Conservation (phyloP, 345 rosid species). For the Bretschneidera sinensis region DNA sequence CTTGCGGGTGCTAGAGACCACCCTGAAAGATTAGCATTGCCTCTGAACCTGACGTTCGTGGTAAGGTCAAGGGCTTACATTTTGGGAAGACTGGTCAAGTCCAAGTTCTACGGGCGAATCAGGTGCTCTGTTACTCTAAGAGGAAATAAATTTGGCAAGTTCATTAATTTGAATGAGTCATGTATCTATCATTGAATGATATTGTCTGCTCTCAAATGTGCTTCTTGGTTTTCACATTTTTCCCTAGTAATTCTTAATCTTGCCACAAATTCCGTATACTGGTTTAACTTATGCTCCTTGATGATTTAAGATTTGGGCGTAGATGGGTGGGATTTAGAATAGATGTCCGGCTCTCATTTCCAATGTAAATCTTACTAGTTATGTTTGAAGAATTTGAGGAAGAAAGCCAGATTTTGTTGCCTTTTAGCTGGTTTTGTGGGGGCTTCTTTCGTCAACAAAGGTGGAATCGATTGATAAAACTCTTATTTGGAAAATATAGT, state of each 20-base stretch:
- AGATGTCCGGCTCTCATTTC: too few relatives aligned
- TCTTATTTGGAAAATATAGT: too few relatives aligned
- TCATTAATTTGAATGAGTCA: constrained; percentile 39
- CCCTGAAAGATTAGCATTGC: constrained; percentile 38
- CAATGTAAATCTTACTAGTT: too few relatives aligned
- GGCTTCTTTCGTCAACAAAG: too few relatives aligned
- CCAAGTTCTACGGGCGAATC: constrained; percentile 50
- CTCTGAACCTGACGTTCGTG: constrained; percentile 69
- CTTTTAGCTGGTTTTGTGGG: too few relatives aligned
- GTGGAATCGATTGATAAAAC: too few relatives aligned
- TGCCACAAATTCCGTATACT: too few relatives aligned
- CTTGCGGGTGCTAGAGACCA: constrained; percentile 34
- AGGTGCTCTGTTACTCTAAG: constrained; percentile 58
- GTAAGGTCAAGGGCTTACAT: constrained; percentile 82
- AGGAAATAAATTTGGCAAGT: constrained; percentile 58
- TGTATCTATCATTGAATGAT: constrained; percentile 38
- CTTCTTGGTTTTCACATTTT: background rate
- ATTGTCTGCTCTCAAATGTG: background rate
- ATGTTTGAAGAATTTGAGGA: too few relatives aligned
- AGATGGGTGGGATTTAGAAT: background rate
- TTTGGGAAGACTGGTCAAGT: constrained; percentile 59
- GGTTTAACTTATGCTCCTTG: background rate
- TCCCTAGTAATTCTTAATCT: too few relatives aligned
- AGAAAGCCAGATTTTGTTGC: too few relatives aligned
- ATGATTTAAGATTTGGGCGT: background rate